phyloP scores from a whole-genome alignment of 805 yeast genomes.

The Ogataea populi-albae region DNA sequence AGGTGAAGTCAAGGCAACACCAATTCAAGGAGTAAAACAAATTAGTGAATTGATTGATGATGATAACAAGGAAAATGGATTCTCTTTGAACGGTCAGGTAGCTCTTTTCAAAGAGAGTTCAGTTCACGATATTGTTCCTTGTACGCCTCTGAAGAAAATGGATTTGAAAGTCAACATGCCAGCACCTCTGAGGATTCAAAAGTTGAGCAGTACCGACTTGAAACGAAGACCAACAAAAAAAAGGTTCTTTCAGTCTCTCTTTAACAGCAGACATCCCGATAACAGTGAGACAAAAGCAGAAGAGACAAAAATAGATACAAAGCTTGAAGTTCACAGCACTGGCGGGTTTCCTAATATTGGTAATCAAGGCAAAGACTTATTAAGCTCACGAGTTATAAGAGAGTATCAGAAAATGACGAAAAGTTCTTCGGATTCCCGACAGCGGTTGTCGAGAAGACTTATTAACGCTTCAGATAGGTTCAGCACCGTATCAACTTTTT shows the following conservation, averaged over 20 bases:
- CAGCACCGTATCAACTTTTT: conserved; percentile 22
- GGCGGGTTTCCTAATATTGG: conserved; percentile 4
- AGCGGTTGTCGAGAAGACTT: conserved; percentile 26
- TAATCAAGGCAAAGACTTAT: conserved; percentile 49
- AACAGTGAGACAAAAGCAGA: neutral
- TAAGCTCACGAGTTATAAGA: conserved; percentile 69
- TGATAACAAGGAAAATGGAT: conserved; percentile 36
- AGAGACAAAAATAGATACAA: neutral
- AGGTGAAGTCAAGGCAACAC: conserved; percentile 30
- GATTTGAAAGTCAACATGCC: conserved; percentile 34
- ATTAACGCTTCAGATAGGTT: conserved; percentile 17
- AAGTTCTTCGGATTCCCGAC: conserved; percentile 15
- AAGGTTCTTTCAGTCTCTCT: conserved; percentile 9
- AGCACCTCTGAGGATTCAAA: conserved; percentile 13
- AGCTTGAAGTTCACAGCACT: conserved; percentile 1
- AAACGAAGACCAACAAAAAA: conserved; percentile 6
- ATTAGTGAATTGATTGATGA: conserved; percentile 16
- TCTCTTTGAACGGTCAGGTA: conserved; percentile 47
- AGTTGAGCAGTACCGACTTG: neutral
- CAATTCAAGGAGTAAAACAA: conserved; percentile 33
- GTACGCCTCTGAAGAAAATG: conserved; percentile 67
- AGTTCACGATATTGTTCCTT: conserved; percentile 49
- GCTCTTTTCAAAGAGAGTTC: conserved; percentile 48
- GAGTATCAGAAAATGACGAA: conserved; percentile 49
- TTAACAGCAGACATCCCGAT: conserved; percentile 1